phyloP scores from a whole-genome alignment of 305 asterid species.

The Rubia occidens region DNA sequence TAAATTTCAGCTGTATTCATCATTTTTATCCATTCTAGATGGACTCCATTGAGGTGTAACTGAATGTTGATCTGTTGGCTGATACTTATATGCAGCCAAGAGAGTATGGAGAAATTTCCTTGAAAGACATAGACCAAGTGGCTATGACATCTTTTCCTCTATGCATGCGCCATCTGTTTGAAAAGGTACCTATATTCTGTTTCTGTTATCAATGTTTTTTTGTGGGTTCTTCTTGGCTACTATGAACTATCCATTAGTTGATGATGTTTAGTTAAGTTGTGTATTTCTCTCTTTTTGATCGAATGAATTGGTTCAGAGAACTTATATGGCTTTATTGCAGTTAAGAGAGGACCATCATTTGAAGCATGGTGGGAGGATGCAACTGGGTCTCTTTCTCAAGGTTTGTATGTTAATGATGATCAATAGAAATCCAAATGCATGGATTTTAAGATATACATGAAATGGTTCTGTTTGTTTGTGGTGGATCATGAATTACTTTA shows the following conservation, averaged over 20 bases:
- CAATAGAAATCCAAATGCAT: neutral
- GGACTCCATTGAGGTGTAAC: conserved; percentile 10
- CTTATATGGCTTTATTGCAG: conserved; percentile 31
- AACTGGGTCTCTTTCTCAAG: conserved; percentile 6
- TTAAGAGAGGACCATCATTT: conserved; percentile 97
- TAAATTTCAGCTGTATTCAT: conserved; percentile 24
- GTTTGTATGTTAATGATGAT: neutral
- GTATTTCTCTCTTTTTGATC: neutral
- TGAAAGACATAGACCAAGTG: conserved; percentile 80
- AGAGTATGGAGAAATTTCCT: conserved; percentile 55
- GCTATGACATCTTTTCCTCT: conserved; percentile 85
- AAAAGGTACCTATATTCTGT: conserved; percentile 42
- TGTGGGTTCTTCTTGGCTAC: neutral
- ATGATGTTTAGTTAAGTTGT: neutral
- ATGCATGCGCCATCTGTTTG: conserved; percentile 91
- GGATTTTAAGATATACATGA: neutral
- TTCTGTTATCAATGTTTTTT: neutral
- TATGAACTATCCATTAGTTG: neutral
- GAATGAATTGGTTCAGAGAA: neutral
- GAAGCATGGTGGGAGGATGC: conserved; percentile 24
- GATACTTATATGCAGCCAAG: conserved; percentile 47
- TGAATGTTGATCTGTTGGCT: conserved; percentile 25
- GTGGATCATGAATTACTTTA: conserved; percentile 1
- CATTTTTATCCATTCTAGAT: conserved; percentile 12
- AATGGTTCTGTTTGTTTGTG: neutral